Percentiles rank a stretch among this genome's conserved stretches.
Conservation (phyloP, 495 filamentous ascomycete species). For the Neurospora sp. region DNA sequence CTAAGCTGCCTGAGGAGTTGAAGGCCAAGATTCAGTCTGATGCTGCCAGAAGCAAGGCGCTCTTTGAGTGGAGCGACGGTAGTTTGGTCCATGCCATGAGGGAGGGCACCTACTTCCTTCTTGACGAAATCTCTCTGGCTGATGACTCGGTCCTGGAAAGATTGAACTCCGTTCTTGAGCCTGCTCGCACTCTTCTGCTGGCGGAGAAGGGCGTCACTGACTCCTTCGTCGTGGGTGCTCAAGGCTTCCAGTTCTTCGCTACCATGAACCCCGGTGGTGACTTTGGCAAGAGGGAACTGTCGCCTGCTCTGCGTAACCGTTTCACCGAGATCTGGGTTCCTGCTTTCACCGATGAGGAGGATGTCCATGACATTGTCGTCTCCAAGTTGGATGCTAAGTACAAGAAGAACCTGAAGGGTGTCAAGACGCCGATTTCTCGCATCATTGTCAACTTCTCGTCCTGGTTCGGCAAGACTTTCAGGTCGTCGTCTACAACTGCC, state of each 20-base stretch:
- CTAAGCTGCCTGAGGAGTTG: slow-evolving; percentile 38
- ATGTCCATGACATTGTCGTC: slow-evolving; percentile 76
- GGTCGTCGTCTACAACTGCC: slow-evolving; percentile 56
- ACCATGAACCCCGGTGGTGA: slow-evolving; percentile 99
- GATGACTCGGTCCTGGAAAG: slow-evolving; percentile 96
- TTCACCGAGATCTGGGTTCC: slow-evolving; percentile 99
- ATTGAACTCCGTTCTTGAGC: slow-evolving; percentile 94
- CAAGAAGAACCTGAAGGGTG: slow-evolving; percentile 6
- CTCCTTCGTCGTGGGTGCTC: slow-evolving; percentile 62
- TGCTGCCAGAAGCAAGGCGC: slow-evolving; percentile 54
- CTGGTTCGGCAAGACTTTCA: slow-evolving; percentile 80
- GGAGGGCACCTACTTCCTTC: slow-evolving; percentile 75
- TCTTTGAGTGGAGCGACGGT: slow-evolving; percentile 97
- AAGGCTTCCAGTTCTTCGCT: slow-evolving; percentile 89
- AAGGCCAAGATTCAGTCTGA: slow-evolving; percentile 48
- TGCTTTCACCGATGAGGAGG: slow-evolving; percentile 64
- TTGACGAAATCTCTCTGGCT: slow-evolving; percentile 96
- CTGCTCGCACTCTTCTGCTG: slow-evolving; percentile 72
- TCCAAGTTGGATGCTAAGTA: slow-evolving; percentile 51
- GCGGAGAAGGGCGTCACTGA: slow-evolving; percentile 86
- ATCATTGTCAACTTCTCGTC: slow-evolving; percentile 77
- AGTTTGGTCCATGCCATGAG: slow-evolving; percentile 94
- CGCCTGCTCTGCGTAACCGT: slow-evolving; percentile 86
- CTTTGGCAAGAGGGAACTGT: slow-evolving; percentile 94
- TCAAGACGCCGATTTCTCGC: slow-evolving; percentile 34